Evolutionary conservation across 1,139 yeast genomes (phyloP), one percentile per base, ranked within the genome.

Genomic region (Nakaseomyces delphensis): DNA sequence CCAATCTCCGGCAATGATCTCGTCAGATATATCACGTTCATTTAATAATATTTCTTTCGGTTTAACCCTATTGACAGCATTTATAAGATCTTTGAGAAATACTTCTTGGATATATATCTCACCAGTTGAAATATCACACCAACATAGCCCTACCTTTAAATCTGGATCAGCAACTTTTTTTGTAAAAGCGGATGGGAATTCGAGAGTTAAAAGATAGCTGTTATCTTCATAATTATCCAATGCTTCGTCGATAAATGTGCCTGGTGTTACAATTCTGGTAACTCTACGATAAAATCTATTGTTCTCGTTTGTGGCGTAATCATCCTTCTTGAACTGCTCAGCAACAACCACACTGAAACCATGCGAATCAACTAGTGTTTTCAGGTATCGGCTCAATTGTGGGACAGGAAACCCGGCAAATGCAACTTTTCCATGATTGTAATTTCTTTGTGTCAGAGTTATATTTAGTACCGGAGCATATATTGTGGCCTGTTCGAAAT

Each of bases 51-150:
- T 61, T 40, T 66, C 70, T 16, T 56, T 56, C 1, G 70, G 69
- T 24, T 56, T 59, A 11, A 65, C 57, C 44, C 68, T 58, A 1
- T 66, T 59, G 1, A 65, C 53, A 1, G 66, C 59, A 14, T 68
- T 59, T 2, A 60, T 52, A 1, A 65, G 45, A 27, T 64, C 66
- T 14, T 54, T 59, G 16, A 66, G 46, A 11, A 48, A 48, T 1
- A 53, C 56, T 18, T 55, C 60, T 24, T 87, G 77, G 36, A 75
- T 76, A 53, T 70, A 76, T 39, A 86, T 75, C 29, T 77, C 80
- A 0, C 97, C 97, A 0, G 91, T 77, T 0, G 94, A 82, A 1
- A 91, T 68, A 60, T 91, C 97, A 29, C 83, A 74, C 98, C 98
- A 91, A 15, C 91, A 75, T 4, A 91, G 57, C 0, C 96, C 96